Conservation (phyloP, 2,329 filamentous ascomycete species). For the Simplicillium sp. region DNA sequence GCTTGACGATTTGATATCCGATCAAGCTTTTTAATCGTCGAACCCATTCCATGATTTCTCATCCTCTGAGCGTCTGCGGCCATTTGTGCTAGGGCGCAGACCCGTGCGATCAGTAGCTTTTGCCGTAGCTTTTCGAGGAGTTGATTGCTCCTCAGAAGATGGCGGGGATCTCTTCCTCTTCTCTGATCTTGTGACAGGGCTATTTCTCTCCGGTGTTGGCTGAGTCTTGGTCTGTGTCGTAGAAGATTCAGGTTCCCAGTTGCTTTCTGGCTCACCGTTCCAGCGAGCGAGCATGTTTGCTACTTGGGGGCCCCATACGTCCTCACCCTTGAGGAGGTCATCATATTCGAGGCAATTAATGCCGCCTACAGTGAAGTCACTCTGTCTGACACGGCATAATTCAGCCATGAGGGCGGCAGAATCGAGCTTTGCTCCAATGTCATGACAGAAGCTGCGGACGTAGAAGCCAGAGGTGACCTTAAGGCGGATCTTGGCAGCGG, state of each 20-base stretch:
- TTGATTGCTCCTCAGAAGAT: constrained; percentile 7
- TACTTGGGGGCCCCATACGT: constrained; percentile 74
- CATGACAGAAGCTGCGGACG: constrained; percentile 86
- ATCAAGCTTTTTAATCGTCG: constrained; percentile 18
- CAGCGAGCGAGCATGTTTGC: constrained; percentile 33
- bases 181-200: constrained; percentile 11
- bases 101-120: constrained; percentile 4
- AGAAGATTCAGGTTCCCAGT: constrained; percentile 9
- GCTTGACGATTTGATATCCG: background rate
- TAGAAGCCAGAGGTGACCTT: constrained; percentile 96
- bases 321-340: constrained; percentile 67
- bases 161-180: constrained; percentile 21
- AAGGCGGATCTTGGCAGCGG: constrained; percentile 77
- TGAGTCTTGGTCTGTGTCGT: constrained; percentile 9
- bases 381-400: constrained; percentile 72
- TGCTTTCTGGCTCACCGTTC: constrained; percentile 22
- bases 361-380: constrained; percentile 63
- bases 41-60: constrained; percentile 34
- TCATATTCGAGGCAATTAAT: constrained; percentile 69
- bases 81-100: constrained; percentile 7
- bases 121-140: constrained; percentile 19
- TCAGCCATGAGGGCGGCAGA: constrained; percentile 82
- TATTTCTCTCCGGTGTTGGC: constrained; percentile 5
- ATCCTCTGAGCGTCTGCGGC: constrained; percentile 20
- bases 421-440: constrained; percentile 72